phyloP scores from a whole-genome alignment of 805 yeast species.

The Huiozyma sinensis region DNA sequence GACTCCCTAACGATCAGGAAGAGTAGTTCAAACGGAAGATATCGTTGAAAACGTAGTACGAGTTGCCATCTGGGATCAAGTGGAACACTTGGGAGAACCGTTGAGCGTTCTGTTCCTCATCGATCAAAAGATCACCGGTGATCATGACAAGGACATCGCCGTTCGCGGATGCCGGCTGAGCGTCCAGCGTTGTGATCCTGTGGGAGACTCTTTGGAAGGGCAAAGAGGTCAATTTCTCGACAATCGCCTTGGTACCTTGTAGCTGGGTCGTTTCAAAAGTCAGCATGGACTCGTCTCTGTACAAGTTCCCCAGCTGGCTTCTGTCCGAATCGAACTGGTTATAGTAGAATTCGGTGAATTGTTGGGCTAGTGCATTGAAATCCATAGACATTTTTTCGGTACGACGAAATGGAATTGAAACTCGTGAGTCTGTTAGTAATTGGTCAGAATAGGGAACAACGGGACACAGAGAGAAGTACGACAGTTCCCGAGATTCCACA shows the following conservation, averaged over 20 bases:
- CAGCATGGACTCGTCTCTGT: conserved; percentile 95
- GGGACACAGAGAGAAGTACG: too few species aligned
- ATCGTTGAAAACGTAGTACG: conserved; percentile 92
- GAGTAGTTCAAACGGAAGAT: conserved; percentile 89
- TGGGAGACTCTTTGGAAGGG: conserved; percentile 92
- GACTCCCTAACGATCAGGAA: conserved; percentile 29
- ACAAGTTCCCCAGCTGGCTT: conserved; percentile 81
- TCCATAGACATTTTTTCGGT: conserved; percentile 24
- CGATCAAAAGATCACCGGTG: conserved; percentile 84
- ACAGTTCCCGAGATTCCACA: too few species aligned
- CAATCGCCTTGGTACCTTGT: conserved; percentile 88
- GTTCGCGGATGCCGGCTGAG: conserved; percentile 90
- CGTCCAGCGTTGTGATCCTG: conserved; percentile 89
- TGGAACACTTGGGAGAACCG: conserved; percentile 97
- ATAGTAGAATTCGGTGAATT: conserved; percentile 91
- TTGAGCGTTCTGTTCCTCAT: conserved; percentile 91
- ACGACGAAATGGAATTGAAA: too few species aligned
- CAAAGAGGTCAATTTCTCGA: conserved; percentile 79
- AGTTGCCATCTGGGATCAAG: conserved; percentile 81
- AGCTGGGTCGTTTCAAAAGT: conserved; percentile 91
- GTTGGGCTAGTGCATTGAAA: conserved; percentile 46
- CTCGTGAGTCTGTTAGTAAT: too few species aligned
- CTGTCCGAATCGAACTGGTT: conserved; percentile 91
- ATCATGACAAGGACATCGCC: conserved; percentile 95
- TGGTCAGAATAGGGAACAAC: too few species aligned